Evolutionary conservation across 257 asterid species (phyloP).

Genomic region (Nicotiana tabacum): DNA sequence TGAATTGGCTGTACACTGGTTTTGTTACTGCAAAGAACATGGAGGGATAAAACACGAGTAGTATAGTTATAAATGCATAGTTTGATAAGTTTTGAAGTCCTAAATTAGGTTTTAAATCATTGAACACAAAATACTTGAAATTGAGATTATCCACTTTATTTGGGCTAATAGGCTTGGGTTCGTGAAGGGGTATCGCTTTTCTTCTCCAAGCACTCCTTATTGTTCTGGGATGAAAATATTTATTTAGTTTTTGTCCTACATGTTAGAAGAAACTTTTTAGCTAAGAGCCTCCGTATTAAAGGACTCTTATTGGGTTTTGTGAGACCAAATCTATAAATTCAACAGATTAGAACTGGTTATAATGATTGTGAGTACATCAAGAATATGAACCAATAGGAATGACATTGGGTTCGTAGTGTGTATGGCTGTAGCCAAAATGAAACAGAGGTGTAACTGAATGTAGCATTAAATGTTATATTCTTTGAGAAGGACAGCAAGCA

Average conservation of each 20-base stretch:
- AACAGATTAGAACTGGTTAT: neutral
- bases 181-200: neutral
- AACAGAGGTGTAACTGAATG: neutral
- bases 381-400: neutral
- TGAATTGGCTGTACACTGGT: neutral
- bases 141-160: neutral
- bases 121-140: neutral
- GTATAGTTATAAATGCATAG: neutral
- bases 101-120: neutral
- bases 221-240: neutral
- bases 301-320: neutral
- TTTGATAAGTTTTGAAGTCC: neutral
- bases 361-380: neutral
- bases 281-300: neutral
- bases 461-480: neutral
- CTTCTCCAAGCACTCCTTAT: neutral
- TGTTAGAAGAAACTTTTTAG: neutral
- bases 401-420: neutral
- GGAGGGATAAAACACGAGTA: neutral
- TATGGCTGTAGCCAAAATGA: neutral
- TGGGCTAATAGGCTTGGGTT: neutral
- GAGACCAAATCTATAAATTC: neutral
- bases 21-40: neutral
- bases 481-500: neutral
- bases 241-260: neutral